Percentiles rank a stretch among this genome's conserved stretches.
Conservation (phyloP, 768 basidiomycete genomes). For the Rhodotorula graminis region DNA sequence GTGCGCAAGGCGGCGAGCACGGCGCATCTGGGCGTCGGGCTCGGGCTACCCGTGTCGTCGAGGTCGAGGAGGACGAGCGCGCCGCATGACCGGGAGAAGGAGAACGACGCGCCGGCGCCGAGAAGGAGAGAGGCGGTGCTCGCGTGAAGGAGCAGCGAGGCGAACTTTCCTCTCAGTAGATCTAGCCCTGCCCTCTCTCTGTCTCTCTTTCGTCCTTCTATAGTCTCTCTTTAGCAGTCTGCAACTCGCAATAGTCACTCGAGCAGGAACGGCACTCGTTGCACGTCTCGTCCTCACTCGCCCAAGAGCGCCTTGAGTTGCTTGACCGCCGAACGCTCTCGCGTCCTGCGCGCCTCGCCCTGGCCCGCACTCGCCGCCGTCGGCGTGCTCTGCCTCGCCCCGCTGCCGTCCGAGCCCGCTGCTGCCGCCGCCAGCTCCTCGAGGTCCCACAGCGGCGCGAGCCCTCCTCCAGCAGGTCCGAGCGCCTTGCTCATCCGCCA, state of each 20-base stretch:
- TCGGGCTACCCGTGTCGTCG: not conserved
- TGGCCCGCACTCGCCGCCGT: not conserved
- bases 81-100: not conserved
- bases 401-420: too few species aligned
- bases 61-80: not conserved
- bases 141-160: not conserved
- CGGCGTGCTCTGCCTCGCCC: not conserved
- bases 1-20: not conserved
- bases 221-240: not conserved
- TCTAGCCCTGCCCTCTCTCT: not conserved
- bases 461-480: not conserved
- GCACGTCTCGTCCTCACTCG: not conserved
- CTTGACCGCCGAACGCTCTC: not conserved
- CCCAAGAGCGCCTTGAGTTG: not conserved
- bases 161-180: not conserved
- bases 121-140: not conserved
- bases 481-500: not conserved
- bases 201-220: too few species aligned
- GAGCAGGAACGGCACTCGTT: not conserved
- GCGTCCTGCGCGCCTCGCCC: not conserved
- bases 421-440: not conserved
- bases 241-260: not conserved
- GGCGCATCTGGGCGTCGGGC: not conserved
- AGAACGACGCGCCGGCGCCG: not conserved
- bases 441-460: not conserved